Base-by-base conservation (phyloP, 2,329 filamentous ascomycete species). In the Paecilomyces sp. region DNA sequence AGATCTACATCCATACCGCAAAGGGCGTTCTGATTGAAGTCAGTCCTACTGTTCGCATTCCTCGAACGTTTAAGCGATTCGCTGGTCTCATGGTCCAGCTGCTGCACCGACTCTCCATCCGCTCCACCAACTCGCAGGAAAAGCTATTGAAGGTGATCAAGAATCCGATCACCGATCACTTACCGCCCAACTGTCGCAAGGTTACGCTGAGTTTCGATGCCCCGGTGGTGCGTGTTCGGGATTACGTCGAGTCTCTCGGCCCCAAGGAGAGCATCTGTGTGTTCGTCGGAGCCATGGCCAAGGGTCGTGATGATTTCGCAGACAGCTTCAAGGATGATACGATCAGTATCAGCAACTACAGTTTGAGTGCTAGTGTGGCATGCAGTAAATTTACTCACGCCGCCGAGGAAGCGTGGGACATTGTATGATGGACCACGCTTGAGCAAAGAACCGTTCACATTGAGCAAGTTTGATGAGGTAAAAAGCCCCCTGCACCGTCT, bases 361-460 rank as follows among this genome's bases (percentile, higher is more conserved):
- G 92, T 71, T 83, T 99, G 64, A 96, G 91, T 71, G 94, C 94
- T 62, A 97, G 93, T 80, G 94, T 99, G 63, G 93, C 94, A 52
- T 99, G 94, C 83, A 97, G 93, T 85, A 99, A 97, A 77, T 97
- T 99, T 82, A 97, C 94, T 78, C 94, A 99, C 77, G 94, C 93
- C 50, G 93, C 92, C 52, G 94, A 99, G 78, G 94, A 99, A 75
- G 88, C 89, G 36, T 99, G 94, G 94, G 87, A 91, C 72, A 90
- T 99, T 67, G 85, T 97, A 70, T 99, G 87, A 83, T 58, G 22
- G n/a, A 28, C 56, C 55, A 33, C 30, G 57, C 36, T 64, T 65
- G 56, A 60, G 58, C 54, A 18, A 22, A 47, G 8, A 47, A 56
- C 56, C n/a, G 30, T 66, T 28, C 60, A 15, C 53, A 22, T 50